Percentiles rank a stretch among this genome's conserved stretches.
These are phyloP conservation scores for Pestalotiopsis sp. DNA, from an alignment of 2,329 filamentous ascomycete species.

Conservation along the genomic window DNA sequence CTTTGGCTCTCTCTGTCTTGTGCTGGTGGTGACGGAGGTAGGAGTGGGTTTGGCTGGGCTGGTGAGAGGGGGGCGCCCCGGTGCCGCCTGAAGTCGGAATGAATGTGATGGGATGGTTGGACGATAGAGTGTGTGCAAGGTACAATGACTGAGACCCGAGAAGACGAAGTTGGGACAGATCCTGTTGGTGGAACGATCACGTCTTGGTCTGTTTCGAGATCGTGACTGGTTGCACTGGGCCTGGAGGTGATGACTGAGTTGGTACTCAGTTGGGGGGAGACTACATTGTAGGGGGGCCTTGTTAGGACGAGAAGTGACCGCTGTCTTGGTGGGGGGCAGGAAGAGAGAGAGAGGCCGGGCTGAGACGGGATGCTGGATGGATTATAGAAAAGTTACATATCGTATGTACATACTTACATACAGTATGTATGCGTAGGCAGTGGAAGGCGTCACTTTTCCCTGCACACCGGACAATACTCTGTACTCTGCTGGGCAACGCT, in stretches of 20 bases:
- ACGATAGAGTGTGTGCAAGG: not conserved
- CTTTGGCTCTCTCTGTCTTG: not conserved
- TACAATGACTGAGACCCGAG: constrained; percentile 4
- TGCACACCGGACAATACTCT: not conserved
- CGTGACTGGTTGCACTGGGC: constrained; percentile 11
- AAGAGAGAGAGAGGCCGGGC: not conserved
- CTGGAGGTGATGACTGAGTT: not conserved
- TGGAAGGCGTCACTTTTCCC: not conserved
- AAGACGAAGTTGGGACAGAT: constrained; percentile 10
- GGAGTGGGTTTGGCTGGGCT: not conserved
- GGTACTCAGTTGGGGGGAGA: not conserved
- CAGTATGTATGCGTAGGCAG: not conserved
- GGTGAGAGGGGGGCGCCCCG: not conserved
- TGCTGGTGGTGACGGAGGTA: not conserved
- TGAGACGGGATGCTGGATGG: not conserved
- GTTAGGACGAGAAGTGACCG: not conserved
- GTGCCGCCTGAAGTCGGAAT: constrained; percentile 1
- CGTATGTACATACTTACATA: not conserved
- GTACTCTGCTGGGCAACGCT: no score
- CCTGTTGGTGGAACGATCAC: constrained; percentile 13
- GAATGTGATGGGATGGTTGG: not conserved
- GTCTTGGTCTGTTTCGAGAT: not conserved
- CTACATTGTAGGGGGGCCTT: not conserved
- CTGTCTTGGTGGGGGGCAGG: not conserved
- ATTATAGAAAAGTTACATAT: not conserved